These are phyloP conservation scores for Aureobasidium sp. DNA, from an alignment of 2,329 filamentous ascomycete genomes.

Conservation along the genomic window DNA sequence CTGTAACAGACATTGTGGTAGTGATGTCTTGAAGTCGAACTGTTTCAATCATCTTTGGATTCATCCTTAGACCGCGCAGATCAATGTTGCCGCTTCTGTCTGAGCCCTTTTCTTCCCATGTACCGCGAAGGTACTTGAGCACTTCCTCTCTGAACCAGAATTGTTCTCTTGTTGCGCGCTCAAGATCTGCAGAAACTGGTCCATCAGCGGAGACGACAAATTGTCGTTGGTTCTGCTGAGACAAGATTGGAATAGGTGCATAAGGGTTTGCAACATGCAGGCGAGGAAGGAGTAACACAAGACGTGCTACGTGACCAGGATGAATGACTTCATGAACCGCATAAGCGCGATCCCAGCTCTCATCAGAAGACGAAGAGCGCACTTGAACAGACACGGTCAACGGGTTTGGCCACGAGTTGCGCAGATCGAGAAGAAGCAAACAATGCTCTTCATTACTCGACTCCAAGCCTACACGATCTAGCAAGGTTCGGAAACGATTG, in stretches of 20 bases:
- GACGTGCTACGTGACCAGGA: constrained; percentile 57
- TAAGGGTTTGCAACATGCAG: constrained; percentile 70
- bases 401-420: constrained; percentile 82
- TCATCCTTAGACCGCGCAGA: constrained; percentile 65
- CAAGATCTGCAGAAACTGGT: constrained; percentile 62
- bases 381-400: constrained; percentile 57
- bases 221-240: constrained; percentile 76
- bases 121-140: constrained; percentile 60
- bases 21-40: constrained; percentile 63
- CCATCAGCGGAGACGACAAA: constrained; percentile 80
- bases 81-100: constrained; percentile 61
- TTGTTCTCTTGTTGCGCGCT: constrained; percentile 67
- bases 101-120: constrained; percentile 58
- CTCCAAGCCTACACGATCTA: constrained; percentile 33
- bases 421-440: constrained; percentile 71
- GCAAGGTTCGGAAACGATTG: constrained; percentile 37
- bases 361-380: constrained; percentile 14
- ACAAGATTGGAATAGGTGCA: constrained; percentile 68
- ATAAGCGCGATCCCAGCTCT: constrained; percentile 21
- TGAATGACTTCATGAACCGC: constrained; percentile 40
- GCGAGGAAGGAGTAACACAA: constrained; percentile 67
- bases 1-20: constrained; percentile 19
- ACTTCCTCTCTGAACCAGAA: constrained; percentile 90
- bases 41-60: constrained; percentile 70
- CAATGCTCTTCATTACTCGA: constrained; percentile 56